A percentile compares a stretch with the other conserved stretches of the same genome.
These are phyloP conservation scores for Zymoseptoria passerinii DNA, from an alignment of 2,329 filamentous ascomycete genomes.

Conservation along the genomic window DNA sequence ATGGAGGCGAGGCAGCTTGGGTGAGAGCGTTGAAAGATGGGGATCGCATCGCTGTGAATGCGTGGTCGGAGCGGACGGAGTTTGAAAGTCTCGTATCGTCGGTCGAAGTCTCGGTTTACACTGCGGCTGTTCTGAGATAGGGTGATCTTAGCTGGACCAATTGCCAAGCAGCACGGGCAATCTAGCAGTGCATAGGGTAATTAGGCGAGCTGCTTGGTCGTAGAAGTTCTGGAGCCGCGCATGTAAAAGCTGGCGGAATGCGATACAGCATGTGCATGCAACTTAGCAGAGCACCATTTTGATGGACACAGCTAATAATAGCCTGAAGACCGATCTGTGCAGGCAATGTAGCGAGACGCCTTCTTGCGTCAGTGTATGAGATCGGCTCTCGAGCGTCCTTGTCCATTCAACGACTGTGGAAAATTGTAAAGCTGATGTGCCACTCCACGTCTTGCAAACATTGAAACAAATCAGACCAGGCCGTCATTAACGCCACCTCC, in stretches of 20 bases:
- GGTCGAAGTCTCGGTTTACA: neutral
- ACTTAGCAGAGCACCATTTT: neutral
- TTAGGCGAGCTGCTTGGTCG: too few species aligned
- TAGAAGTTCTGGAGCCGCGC: too few species aligned
- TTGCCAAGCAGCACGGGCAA: too few species aligned
- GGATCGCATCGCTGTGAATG: neutral
- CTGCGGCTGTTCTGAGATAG: neutral
- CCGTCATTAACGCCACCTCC: slow-evolving; percentile 1
- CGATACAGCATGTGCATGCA: neutral
- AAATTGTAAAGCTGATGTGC: neutral
- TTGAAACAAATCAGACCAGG: slow-evolving; percentile 1
- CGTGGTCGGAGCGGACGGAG: neutral
- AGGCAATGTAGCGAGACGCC: neutral
- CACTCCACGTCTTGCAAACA: neutral
- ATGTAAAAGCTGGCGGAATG: neutral
- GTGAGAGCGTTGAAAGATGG: neutral
- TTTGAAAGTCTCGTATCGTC: neutral
- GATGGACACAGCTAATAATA: neutral
- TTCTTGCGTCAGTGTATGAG: neutral
- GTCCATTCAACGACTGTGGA: neutral
- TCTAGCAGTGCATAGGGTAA: too few species aligned
- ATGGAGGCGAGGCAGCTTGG: neutral
- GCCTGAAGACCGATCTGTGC: neutral
- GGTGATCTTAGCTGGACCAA: too few species aligned
- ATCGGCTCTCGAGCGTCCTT: neutral